These are phyloP conservation scores for Pholiota molesta DNA, from an alignment of 768 basidiomycete species.

Conservation along the genomic window DNA sequence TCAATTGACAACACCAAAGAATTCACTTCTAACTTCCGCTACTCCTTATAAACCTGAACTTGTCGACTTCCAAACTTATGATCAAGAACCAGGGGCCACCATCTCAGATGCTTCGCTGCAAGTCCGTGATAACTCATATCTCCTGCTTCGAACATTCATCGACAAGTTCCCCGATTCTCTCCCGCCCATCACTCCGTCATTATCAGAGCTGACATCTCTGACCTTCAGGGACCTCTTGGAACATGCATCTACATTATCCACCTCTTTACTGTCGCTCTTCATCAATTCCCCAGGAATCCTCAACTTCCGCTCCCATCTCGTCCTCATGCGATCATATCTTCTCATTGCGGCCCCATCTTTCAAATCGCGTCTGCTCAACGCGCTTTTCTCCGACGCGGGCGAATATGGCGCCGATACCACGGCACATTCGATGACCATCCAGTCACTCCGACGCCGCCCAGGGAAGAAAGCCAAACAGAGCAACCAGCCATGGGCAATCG, in stretches of 20 bases:
- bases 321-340: constrained; percentile 74
- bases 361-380: constrained; percentile 64
- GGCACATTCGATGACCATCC: constrained; percentile 36
- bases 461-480: constrained; percentile 28
- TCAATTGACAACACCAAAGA: constrained; percentile 1
- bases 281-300: constrained; percentile 65
- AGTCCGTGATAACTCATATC: constrained; percentile 27
- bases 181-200: constrained; percentile 66
- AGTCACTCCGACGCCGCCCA: constrained; percentile 34
- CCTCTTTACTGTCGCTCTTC: constrained; percentile 67
- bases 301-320: constrained; percentile 67
- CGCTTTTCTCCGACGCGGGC: constrained; percentile 79
- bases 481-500: constrained; percentile 62
- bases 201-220: constrained; percentile 61
- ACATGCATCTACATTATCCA: constrained; percentile 67
- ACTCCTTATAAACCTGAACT: constrained; percentile 38
- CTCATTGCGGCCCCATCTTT: constrained; percentile 75
- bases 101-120: constrained; percentile 28
- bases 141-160: constrained; percentile 51
- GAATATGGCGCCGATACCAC: constrained; percentile 44
- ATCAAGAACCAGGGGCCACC: constrained; percentile 63
- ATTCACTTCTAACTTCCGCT: neutral
- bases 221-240: constrained; percentile 62
- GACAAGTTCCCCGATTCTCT: constrained; percentile 57
- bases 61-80: constrained; percentile 56